A percentile compares a stretch with the other conserved stretches of the same genome.
Conservation (phyloP, 129 eudicot species). For the Erigeron canadensis region DNA sequence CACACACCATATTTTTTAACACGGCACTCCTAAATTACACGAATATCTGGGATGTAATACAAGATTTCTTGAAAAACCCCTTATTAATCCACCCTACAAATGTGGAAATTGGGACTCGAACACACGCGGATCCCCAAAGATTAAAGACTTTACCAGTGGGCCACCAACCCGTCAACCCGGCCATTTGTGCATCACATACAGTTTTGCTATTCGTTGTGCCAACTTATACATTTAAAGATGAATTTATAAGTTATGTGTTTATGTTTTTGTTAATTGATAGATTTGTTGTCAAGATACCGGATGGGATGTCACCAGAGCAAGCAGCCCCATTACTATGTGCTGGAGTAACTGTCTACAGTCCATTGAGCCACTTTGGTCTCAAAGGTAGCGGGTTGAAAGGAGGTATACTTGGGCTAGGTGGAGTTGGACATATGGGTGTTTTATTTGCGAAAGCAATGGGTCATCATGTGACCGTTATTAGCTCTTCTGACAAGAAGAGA, state of each 20-base stretch:
- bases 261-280: constrained; percentile 30
- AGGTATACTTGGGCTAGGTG: constrained; percentile 91
- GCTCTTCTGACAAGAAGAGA: constrained; percentile 75
- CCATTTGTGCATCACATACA: background rate
- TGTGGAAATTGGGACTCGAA: no score
- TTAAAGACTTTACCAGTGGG: no score
- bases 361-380: constrained; percentile 78
- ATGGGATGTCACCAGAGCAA: constrained; percentile 75
- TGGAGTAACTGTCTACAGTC: constrained; percentile 89
- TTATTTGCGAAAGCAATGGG: constrained; percentile 92
- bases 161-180: no score
- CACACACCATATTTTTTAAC: background rate
- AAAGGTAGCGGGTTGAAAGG: constrained; percentile 72
- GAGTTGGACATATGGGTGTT: constrained; percentile 97
- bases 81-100: no score
- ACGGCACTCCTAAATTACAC: no score
- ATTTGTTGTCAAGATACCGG: constrained; percentile 89
- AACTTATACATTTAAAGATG: background rate
- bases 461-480: constrained; percentile 82
- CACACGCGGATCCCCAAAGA: no score
- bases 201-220: background rate
- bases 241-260: background rate
- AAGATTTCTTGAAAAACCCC: no score
- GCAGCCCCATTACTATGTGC: constrained; percentile 96
- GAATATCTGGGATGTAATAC: no score